Evolutionary conservation across 768 basidiomycete species (phyloP).

Genomic region (Naganishia friedmannii): DNA sequence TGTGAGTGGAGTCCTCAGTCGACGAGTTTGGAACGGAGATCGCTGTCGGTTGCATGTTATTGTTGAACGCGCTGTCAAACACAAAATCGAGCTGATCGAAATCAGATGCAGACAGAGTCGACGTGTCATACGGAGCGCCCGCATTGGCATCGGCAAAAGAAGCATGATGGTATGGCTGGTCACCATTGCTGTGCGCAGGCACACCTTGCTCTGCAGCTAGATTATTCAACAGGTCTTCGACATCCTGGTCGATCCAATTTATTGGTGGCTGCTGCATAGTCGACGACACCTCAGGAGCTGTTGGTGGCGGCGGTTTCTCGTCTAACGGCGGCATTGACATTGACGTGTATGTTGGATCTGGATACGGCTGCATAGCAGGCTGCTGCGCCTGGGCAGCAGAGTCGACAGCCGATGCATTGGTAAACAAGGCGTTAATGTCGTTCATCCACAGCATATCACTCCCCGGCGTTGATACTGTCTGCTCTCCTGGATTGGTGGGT

Average conservation of each 20-base stretch:
- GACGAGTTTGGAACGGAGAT: slow-evolving; percentile 18
- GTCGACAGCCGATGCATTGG: slow-evolving; percentile 18
- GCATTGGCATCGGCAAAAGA: not conserved
- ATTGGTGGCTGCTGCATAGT: not conserved
- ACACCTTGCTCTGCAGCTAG: slow-evolving; percentile 10
- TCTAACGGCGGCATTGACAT: not conserved
- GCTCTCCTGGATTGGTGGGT: slow-evolving; percentile 15
- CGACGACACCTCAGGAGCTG: not conserved
- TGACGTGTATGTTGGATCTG: not conserved
- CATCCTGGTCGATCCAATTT: slow-evolving; percentile 11
- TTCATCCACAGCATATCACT: slow-evolving; percentile 22
- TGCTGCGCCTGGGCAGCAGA: slow-evolving; percentile 6
- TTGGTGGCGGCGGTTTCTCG: not conserved
- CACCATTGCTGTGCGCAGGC: not conserved
- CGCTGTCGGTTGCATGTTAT: slow-evolving; percentile 10
- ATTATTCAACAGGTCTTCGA: slow-evolving; percentile 8
- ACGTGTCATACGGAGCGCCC: slow-evolving; percentile 9
- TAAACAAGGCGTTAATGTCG: slow-evolving; percentile 15
- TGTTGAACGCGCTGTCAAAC: slow-evolving; percentile 17
- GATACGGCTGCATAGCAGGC: not conserved
- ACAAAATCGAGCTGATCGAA: slow-evolving; percentile 20
- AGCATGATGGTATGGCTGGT: not conserved
- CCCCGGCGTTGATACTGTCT: not conserved
- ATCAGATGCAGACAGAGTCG: slow-evolving; percentile 2
- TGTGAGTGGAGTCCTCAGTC: not conserved